phyloP scores from a whole-genome alignment of 106 monocot species.

The Acorus calamus region DNA sequence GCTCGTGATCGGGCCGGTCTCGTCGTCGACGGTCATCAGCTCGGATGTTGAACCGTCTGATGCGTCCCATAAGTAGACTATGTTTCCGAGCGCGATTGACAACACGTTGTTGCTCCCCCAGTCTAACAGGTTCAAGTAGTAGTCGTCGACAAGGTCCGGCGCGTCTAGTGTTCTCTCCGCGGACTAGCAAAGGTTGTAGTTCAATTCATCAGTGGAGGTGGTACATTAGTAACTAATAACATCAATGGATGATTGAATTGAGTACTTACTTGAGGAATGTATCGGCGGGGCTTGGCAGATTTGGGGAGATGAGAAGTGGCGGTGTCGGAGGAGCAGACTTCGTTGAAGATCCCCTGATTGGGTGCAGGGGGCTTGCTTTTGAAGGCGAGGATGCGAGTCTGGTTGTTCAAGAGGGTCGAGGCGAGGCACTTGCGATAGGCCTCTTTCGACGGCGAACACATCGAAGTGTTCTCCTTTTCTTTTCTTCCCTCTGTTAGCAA shows the following conservation, averaged over 20 bases:
- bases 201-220: background rate
- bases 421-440: constrained; percentile 39
- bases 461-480: constrained; percentile 32
- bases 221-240: background rate
- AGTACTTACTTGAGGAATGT: constrained; percentile 48
- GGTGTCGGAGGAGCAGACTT: constrained; percentile 1
- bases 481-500: constrained; percentile 38
- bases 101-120: constrained; percentile 55
- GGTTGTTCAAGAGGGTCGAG: constrained; percentile 22
- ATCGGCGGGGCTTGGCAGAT: constrained; percentile 24
- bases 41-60: constrained; percentile 31
- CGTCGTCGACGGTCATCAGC: constrained; percentile 43
- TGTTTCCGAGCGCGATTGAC: constrained; percentile 41
- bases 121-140: constrained; percentile 47
- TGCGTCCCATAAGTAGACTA: constrained; percentile 52
- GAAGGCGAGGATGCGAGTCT: constrained; percentile 45
- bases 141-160: constrained; percentile 44
- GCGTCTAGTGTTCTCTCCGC: constrained; percentile 48
- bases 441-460: constrained; percentile 38
- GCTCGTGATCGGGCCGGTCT: constrained; percentile 58
- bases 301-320: constrained; percentile 21
- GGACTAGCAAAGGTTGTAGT: constrained; percentile 14
- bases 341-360: constrained; percentile 7
- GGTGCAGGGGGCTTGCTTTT: constrained; percentile 25
- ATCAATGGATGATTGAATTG: background rate